These are phyloP conservation scores for Isoetes taiwanensis DNA, from an alignment of 75 land plant genomes.

Conservation along the genomic window DNA sequence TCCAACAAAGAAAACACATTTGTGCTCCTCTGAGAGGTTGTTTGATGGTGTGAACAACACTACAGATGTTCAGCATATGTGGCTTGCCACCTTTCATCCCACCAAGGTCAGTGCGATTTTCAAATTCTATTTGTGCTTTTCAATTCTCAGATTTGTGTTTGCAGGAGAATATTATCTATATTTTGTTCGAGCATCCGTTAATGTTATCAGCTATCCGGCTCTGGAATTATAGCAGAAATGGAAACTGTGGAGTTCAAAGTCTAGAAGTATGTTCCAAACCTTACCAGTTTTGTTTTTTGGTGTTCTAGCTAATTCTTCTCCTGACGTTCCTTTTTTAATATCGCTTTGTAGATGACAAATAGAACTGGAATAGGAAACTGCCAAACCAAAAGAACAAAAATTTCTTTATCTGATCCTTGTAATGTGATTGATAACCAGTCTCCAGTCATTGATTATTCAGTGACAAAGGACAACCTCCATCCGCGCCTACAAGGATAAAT, in stretches of 20 bases:
- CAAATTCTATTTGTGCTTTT: not conserved
- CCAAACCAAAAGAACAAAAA: too few species aligned
- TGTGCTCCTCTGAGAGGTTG: not conserved
- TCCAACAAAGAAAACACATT: not conserved
- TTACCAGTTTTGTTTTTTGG: too few species aligned
- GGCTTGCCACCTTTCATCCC: not conserved
- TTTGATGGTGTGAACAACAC: constrained; percentile 5
- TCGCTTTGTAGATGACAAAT: too few species aligned
- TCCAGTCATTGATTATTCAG: too few species aligned
- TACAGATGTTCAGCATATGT: not conserved
- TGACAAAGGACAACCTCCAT: too few species aligned
- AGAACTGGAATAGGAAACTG: too few species aligned
- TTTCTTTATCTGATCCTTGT: too few species aligned
- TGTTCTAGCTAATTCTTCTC: too few species aligned
- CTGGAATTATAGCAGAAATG: constrained; percentile 1
- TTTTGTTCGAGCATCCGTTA: not conserved
- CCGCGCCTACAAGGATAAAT: too few species aligned
- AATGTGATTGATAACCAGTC: too few species aligned
- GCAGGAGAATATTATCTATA: not conserved
- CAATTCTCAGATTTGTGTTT: not conserved
- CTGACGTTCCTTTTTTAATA: too few species aligned
- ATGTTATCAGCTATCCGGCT: not conserved
- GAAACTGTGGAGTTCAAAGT: not conserved
- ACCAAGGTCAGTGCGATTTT: not conserved
- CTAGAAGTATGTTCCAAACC: not conserved